These are phyloP conservation scores for Forsythia suspensa DNA, from an alignment of 257 asterid species.

Conservation along the genomic window DNA sequence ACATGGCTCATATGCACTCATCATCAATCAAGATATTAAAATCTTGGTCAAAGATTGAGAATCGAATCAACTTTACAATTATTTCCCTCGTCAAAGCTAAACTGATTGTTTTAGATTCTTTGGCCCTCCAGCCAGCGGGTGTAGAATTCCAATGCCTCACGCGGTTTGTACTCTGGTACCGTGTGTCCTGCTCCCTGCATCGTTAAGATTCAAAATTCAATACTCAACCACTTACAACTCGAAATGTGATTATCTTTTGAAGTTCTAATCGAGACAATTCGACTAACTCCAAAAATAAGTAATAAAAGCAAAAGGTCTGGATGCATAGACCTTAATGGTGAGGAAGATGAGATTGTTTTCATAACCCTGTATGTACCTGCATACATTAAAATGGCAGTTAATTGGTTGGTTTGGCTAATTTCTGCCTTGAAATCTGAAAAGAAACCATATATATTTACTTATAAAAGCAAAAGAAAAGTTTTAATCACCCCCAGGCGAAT, in stretches of 20 bases:
- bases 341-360: constrained; percentile 78
- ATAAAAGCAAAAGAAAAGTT: not conserved
- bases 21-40: not conserved
- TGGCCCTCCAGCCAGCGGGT: constrained; percentile 65
- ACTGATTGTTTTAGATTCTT: constrained; percentile 42
- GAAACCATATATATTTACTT: not conserved
- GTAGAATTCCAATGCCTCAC: constrained; percentile 74
- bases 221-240: not conserved
- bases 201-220: not conserved
- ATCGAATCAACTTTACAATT: not conserved
- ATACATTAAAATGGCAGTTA: constrained; percentile 1
- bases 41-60: too few relatives aligned
- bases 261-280: not conserved
- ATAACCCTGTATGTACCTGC: constrained; percentile 77
- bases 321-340: constrained; percentile 67
- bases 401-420: not conserved
- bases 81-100: not conserved
- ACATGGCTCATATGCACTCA: not conserved
- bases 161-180: constrained; percentile 91
- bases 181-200: constrained; percentile 94
- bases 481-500: not conserved
- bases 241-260: not conserved
- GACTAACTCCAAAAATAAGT: not conserved
- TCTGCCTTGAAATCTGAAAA: not conserved
- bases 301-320: not conserved